Evolutionary conservation across 805 yeast genomes (phyloP).

Genomic region (Clavispora fructus): DNA sequence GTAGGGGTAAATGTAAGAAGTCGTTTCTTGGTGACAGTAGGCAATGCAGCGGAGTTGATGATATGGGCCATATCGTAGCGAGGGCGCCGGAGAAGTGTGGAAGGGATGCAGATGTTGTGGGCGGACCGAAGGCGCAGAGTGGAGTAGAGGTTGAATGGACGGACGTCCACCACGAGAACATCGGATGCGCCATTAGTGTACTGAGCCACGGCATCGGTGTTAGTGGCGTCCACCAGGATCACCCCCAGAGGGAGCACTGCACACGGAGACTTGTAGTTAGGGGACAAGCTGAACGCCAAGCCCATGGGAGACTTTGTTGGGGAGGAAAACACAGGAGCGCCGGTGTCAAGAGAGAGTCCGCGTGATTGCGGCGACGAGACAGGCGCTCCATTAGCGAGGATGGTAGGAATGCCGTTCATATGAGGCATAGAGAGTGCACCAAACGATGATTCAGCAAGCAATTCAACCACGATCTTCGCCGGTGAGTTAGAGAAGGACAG

Average conservation of each 20-base stretch:
- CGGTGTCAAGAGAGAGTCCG: constrained; percentile 2
- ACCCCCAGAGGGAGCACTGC: constrained; percentile 10
- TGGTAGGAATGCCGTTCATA: constrained; percentile 2
- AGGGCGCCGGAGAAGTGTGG: constrained; percentile 38
- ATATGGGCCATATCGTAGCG: constrained; percentile 29
- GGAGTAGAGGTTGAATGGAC: constrained; percentile 35
- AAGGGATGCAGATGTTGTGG: constrained; percentile 38
- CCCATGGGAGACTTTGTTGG: not conserved
- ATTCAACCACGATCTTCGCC: too few relatives aligned
- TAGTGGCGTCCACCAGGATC: constrained; percentile 7
- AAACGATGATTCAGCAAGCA: too few relatives aligned
- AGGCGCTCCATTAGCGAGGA: constrained; percentile 1
- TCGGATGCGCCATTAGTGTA: constrained; percentile 1
- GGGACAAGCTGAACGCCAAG: constrained; percentile 6
- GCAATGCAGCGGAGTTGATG: constrained; percentile 25
- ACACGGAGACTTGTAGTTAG: constrained; percentile 13
- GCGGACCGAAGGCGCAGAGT: constrained; percentile 25
- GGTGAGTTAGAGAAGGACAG: too few relatives aligned
- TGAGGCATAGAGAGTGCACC: not conserved
- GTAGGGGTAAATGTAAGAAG: constrained; percentile 14
- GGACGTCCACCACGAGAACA: constrained; percentile 28
- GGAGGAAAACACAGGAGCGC: not conserved
- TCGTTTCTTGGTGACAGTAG: constrained; percentile 14
- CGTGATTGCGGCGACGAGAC: constrained; percentile 1
- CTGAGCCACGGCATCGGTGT: constrained; percentile 2